Percentiles rank a stretch among this genome's conserved stretches.
These are phyloP conservation scores for Xerocomus brunneocitrinus DNA, from an alignment of 768 basidiomycete genomes.

Conservation along the genomic window DNA sequence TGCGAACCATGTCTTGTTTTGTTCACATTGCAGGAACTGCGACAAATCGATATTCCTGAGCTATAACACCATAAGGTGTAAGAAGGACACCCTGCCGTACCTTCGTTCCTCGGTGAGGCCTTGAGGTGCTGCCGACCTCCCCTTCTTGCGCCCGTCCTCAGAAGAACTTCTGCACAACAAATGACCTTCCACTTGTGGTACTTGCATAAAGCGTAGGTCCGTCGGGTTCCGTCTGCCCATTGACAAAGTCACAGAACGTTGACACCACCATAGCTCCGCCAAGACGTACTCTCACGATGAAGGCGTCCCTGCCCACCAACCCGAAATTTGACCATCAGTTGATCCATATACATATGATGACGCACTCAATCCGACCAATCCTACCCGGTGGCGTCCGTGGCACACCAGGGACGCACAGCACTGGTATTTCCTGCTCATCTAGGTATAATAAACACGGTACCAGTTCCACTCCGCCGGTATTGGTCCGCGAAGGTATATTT, in stretches of 20 bases:
- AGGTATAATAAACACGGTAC: background rate
- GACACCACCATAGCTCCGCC: background rate
- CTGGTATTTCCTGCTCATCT: background rate
- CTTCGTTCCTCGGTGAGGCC: background rate
- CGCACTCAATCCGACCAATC: background rate
- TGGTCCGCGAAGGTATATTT: constrained; percentile 2
- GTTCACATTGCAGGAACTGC: background rate
- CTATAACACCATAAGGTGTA: background rate
- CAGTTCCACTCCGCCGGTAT: background rate
- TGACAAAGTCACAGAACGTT: constrained; percentile 1
- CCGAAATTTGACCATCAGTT: no score
- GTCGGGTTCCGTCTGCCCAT: background rate
- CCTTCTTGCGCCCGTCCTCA: background rate
- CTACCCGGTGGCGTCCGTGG: background rate
- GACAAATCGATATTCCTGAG: background rate
- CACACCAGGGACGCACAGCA: background rate
- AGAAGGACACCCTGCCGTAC: background rate
- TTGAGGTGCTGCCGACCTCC: background rate
- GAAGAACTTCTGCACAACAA: background rate
- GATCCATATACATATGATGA: background rate
- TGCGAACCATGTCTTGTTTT: background rate
- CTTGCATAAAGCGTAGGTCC: background rate
- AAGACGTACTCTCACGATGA: background rate
- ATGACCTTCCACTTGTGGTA: background rate
- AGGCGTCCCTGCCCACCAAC: background rate